phyloP scores from a whole-genome alignment of 192 early-diverging fungal species.

The Rhizophlyctis rosea region DNA sequence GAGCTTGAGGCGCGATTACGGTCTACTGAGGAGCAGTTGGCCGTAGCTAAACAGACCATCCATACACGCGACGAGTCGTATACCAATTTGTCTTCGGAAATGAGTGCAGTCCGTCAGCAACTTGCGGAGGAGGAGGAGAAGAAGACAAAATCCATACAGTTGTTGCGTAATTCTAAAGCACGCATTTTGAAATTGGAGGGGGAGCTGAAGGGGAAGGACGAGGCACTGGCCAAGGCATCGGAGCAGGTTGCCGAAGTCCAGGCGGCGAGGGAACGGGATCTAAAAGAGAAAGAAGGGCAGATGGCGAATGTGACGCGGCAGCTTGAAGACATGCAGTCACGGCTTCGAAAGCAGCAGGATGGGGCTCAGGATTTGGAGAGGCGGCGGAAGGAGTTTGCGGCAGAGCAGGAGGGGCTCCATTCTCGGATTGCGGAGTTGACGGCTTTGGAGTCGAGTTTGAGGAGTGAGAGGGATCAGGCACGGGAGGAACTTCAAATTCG shows the following conservation, averaged over 20 bases:
- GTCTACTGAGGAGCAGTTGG: slow-evolving; percentile 27
- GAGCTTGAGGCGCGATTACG: slow-evolving; percentile 19
- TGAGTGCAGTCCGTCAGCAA: slow-evolving; percentile 12
- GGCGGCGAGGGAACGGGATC: slow-evolving; percentile 15
- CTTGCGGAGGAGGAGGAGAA: slow-evolving; percentile 53
- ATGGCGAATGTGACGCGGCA: slow-evolving; percentile 40
- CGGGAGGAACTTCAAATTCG: slow-evolving; percentile 21
- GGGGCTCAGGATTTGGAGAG: slow-evolving; percentile 26
- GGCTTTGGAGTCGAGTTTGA: slow-evolving; percentile 11
- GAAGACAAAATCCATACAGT: slow-evolving; percentile 54
- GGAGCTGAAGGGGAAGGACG: slow-evolving; percentile 32
- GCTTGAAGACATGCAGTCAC: slow-evolving; percentile 43
- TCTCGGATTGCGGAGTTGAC: slow-evolving; percentile 17
- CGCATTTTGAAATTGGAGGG: slow-evolving; percentile 53
- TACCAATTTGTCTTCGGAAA: slow-evolving; percentile 6
- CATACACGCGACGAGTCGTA: slow-evolving; percentile 27
- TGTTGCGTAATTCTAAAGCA: slow-evolving; percentile 53
- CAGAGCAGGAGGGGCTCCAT: slow-evolving; percentile 10
- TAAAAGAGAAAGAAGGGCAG: slow-evolving; percentile 37
- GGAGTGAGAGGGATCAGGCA: slow-evolving; percentile 9
- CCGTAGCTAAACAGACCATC: slow-evolving; percentile 32
- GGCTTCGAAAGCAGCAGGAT: slow-evolving; percentile 34
- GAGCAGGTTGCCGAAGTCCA: slow-evolving; percentile 26
- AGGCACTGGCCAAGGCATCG: slow-evolving; percentile 23
- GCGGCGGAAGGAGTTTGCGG: slow-evolving; percentile 27